Evolutionary conservation across 768 basidiomycete genomes (phyloP), one percentile per base, ranked within the genome.

Genomic region (Phylloporus arenicola): DNA sequence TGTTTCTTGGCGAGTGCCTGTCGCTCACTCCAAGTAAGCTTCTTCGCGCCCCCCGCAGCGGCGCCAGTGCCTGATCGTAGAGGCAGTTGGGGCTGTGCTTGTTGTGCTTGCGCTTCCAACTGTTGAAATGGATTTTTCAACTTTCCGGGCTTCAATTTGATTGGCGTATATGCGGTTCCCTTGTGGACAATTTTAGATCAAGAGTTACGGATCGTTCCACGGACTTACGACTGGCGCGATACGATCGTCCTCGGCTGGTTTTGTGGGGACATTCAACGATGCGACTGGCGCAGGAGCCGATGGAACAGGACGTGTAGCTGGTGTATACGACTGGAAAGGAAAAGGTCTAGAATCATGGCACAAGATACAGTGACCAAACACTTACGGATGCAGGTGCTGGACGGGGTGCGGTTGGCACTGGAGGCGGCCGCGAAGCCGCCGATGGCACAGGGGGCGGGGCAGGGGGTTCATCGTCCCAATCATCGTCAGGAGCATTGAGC

Each of bases 1-100:
- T 91, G 88, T 63, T 86, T 85, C 75, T 93, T 94, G 1, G 92
- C 86, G n/a, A 85, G 71, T 0, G 89, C 92, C 63, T 97, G 94
- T 19, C 94, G 77, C 65, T 98, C 88, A 51, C 80, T 87, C 95
- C 95, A 98, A 0, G 94, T 95, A 54, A 95, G 67, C 67, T 92
- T 94, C 73, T 89, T 89, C 1, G 73, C 51, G 1, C 76, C 80
- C 19, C 71, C 71, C 4, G 53, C 35, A 17, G 44, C 11, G 8
- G 51, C 16, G 30, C 41, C 47, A 20, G 46, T 22, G 24, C 61
- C 11, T 57, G 54, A 24, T 64, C 54, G 50, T 50, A 55, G 8
- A 60, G 56, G n/a, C 59, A 58, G 69, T 52, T 37, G 35, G 3
- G 35, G n/a, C n/a, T n/a, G 70, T n/a, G 16, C 67, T 56, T 59